Conservation (phyloP, 2,329 filamentous ascomycete species). For the Monilinia fructicola region DNA sequence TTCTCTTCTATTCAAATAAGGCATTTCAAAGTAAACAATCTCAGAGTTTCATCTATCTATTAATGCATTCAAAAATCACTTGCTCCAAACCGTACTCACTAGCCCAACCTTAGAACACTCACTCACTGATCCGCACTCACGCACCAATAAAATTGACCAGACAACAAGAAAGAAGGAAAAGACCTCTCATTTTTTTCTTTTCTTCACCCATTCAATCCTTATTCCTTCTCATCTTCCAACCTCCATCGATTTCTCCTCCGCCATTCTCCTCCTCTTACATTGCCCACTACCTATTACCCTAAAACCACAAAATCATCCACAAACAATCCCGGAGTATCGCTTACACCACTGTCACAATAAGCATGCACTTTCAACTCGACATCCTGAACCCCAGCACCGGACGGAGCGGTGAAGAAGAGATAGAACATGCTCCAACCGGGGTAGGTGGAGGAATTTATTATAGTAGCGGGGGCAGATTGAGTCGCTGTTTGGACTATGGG, state of each 20-base stretch:
- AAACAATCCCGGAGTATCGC: neutral
- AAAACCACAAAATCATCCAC: constrained; percentile 6
- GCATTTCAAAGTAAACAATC: neutral
- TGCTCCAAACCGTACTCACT: neutral
- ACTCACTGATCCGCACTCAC: neutral
- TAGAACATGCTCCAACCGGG: constrained; percentile 15
- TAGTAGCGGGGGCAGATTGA: neutral
- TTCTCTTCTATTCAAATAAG: neutral
- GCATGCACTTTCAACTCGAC: neutral
- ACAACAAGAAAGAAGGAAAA: neutral
- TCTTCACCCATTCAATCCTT: no score
- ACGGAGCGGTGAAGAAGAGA: constrained; percentile 6
- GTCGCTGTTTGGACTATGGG: neutral
- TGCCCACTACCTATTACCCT: neutral
- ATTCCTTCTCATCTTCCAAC: neutral
- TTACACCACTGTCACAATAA: neutral
- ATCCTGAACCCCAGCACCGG: neutral
- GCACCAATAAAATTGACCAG: neutral
- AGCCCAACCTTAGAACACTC: neutral
- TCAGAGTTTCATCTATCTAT: neutral
- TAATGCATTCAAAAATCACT: neutral
- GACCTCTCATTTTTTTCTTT: neutral
- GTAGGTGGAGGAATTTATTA: constrained; percentile 8
- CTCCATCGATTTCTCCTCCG: neutral
- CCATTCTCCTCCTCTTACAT: neutral